Evolutionary conservation across 1,284 basidiomycete genomes (phyloP), one percentile per base, ranked within the genome.

Genomic region (Trametes versicolor): DNA sequence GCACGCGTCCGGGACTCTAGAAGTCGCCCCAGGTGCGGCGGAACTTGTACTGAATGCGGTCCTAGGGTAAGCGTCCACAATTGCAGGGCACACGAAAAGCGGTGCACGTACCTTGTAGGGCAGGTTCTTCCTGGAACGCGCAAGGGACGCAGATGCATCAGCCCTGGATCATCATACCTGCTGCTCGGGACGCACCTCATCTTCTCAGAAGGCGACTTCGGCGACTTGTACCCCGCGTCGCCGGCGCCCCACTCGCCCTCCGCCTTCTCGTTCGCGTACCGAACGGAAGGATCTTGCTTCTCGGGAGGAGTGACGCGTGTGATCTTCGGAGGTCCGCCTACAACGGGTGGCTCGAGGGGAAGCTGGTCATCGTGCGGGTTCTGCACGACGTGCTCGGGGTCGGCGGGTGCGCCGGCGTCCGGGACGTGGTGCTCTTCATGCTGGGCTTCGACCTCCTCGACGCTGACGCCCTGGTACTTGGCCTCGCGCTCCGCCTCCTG

Each of bases 401-500:
- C 72, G 51, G 27, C 62, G 10, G 29, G 29, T 8, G 49, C 65
- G 49, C 45, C 58, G 10, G 53, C 45, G 21, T 60, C 64, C 13
- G 66, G 63, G 21, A 66, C 54, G n/a, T 69, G 70, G 48, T 75
- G 70, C 36, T 73, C 75, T 65, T 76, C 86, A 72, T 88, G 89
- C 65, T 82, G 77, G 37, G 74, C 77, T 49, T 91, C 71, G 25
- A 85, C 86, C 74, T 93, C 90, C 57, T 93, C 88, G 60, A 91
- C 86, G 10, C 88, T 82, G 69, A 96, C 85, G 25, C 95, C 95
- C 77, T 95, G 92, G 77, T 82, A 96, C 71, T 85, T 82, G 21
- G 95, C 92, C 76, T 95, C 93, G 29, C 87, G 86, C 72, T 92
- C 87, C 43, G 93, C 94, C 79, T 99, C 98, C 73, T 92, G 82